Evolutionary conservation across 2,329 filamentous ascomycete species (phyloP), one percentile per base, ranked within the genome.

Genomic region (Gnomoniopsis smithogilvyi): DNA sequence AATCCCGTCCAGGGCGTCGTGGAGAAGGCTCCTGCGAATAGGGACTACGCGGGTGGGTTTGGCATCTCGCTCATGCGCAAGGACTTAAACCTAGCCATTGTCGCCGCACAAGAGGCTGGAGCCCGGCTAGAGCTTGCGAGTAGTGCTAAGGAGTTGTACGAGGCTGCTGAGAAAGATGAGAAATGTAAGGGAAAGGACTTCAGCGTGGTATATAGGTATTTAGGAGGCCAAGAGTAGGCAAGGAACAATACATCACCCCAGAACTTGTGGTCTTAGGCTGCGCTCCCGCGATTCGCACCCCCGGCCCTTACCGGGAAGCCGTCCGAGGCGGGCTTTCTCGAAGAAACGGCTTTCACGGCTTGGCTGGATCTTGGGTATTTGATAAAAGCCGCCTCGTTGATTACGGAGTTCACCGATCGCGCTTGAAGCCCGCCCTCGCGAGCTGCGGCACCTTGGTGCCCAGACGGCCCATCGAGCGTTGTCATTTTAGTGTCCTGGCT

Each of bases 1-100:
- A 98, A 98, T 70, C 95, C 95, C 0, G 92, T 98, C 3, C 87
- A 87, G 12, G 93, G 92, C 15, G 92, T 97, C 0, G 81, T 94
- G 22, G 86, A 88, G 62, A 84, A 82, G 0, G 84, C 91, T 2
- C 92, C 94, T 0, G 89, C 92, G 0, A 84, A 81, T 56, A 80
- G 89, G 58, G 92, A 89, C 56, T 99, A 92, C 67, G 74, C 77
- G 19, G 91, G 91, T 49, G 91, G 91, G 0, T 95, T 94, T 65
- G 89, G 89, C 2, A 84, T 94, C 58, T 80, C 80, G 43, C 74
- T 95, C 65, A 94, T 95, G 91, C 85, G 84, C 70, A 95, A 95
- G 75, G 91, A 95, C 70, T 73, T 95, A 45, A 78, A 81, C 56
- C 78, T 94, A 58, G 91, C 90, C 1, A 85, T 92, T 55, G 73